A percentile compares a stretch with the other conserved stretches of the same genome.
phyloP scores from a whole-genome alignment of 306 rosid species.

The Vigna hirtella region DNA sequence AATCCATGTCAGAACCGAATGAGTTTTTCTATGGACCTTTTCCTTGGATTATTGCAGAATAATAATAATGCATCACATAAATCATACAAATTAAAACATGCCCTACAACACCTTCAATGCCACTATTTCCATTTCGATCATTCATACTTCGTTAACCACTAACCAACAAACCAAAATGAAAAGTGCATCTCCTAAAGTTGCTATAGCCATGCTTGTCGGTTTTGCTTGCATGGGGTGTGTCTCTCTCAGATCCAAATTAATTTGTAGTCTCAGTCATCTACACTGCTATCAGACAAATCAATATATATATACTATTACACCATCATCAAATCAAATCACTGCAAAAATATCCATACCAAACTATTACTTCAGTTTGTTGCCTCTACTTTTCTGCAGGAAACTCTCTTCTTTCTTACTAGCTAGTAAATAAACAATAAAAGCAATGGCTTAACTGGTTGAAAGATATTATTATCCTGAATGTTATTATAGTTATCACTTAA shows the following conservation, averaged over 20 bases:
- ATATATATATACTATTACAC: background rate
- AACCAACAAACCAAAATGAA: slow-evolving; percentile 27
- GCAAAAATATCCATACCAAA: background rate
- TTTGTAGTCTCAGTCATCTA: background rate
- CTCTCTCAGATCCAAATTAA: background rate
- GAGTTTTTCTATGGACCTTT: slow-evolving; percentile 23
- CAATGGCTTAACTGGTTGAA: too few species aligned
- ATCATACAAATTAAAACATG: slow-evolving; percentile 13
- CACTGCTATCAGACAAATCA: background rate
- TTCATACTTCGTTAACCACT: slow-evolving; percentile 17
- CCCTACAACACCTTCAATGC: slow-evolving; percentile 35
- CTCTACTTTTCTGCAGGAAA: background rate
- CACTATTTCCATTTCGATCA: slow-evolving; percentile 28
- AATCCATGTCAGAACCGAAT: slow-evolving; percentile 15
- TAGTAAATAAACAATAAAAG: background rate
- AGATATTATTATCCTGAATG: too few species aligned
- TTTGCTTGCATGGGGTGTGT: background rate
- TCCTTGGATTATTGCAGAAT: slow-evolving; percentile 39
- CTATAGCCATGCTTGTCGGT: slow-evolving; percentile 12
- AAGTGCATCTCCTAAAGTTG: background rate
- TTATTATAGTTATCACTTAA: too few species aligned
- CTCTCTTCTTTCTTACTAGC: background rate
- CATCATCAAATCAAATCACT: background rate
- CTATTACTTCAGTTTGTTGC: background rate
- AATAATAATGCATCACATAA: background rate